Percentiles rank a stretch among this genome's conserved stretches.
Conservation (phyloP, 1,139 yeast species). For the Pichia sp. region DNA sequence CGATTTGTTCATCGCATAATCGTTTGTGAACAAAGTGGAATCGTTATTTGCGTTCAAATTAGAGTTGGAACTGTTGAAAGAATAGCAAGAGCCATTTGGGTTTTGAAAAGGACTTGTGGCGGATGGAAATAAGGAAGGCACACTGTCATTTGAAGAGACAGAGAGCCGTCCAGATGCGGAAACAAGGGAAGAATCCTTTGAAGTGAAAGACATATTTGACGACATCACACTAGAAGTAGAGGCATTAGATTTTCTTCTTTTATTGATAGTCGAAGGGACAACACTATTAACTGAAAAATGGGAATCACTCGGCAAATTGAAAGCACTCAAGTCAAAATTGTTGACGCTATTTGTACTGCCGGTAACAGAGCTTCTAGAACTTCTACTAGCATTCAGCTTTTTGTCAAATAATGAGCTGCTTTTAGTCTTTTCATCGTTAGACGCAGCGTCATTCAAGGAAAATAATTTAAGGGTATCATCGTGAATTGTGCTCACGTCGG, state of each 20-base stretch:
- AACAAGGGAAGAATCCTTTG: conserved; percentile 21
- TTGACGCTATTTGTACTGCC: neutral
- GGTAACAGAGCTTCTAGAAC: neutral
- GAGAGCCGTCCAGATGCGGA: conserved; percentile 20
- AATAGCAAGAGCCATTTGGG: neutral
- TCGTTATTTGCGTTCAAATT: neutral
- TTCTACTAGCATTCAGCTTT: conserved; percentile 5
- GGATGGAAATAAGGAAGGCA: conserved; percentile 19
- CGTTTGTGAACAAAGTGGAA: neutral
- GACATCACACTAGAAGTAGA: conserved; percentile 21
- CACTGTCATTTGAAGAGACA: conserved; percentile 18
- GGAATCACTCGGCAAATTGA: conserved; percentile 17
- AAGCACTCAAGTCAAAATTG: conserved; percentile 22
- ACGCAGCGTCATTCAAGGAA: conserved; percentile 3
- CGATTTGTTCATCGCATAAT: too few species aligned
- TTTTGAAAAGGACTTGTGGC: conserved; percentile 13
- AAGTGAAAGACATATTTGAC: conserved; percentile 14
- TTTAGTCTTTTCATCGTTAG: neutral
- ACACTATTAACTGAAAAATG: conserved; percentile 10
- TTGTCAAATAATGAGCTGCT: conserved; percentile 18
- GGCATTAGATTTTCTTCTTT: conserved; percentile 21
- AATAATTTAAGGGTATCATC: conserved; percentile 20
- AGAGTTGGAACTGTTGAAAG: neutral
- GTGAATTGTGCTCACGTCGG: conserved; percentile 10
- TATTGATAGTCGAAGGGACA: conserved; percentile 1